These are phyloP conservation scores for Desmodesmus armatus DNA, from an alignment of 139 green algal genomes.

Conservation along the genomic window DNA sequence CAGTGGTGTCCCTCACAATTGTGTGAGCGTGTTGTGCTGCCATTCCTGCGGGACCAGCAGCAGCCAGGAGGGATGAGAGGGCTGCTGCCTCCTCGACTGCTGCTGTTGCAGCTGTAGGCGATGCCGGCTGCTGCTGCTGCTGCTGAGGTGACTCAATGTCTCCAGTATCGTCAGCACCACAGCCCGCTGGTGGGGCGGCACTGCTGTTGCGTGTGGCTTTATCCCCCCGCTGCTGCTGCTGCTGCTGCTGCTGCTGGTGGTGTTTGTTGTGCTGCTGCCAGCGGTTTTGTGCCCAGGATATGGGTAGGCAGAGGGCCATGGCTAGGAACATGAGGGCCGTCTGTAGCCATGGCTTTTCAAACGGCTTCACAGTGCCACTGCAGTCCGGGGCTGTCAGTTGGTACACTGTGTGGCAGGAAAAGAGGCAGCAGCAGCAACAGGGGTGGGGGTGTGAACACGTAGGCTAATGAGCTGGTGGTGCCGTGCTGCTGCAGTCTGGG, in stretches of 20 bases:
- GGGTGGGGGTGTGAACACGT: too few relatives aligned
- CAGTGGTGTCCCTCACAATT: too few relatives aligned
- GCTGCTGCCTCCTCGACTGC: too few relatives aligned
- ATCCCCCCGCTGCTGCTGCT: neutral
- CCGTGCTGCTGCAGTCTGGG: neutral
- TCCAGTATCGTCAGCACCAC: neutral
- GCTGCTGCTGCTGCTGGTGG: neutral
- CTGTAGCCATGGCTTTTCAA: constrained; percentile 56
- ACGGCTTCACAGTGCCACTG: constrained; percentile 26
- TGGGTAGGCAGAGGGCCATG: constrained; percentile 41
- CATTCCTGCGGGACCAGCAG: too few relatives aligned
- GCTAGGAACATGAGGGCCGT: constrained; percentile 43
- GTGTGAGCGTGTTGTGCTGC: too few relatives aligned
- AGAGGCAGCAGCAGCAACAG: neutral
- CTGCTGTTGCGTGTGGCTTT: neutral
- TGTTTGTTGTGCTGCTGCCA: constrained; percentile 17
- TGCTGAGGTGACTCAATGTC: neutral
- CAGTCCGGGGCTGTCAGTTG: constrained; percentile 41
- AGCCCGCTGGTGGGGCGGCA: neutral
- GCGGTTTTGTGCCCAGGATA: constrained; percentile 12
- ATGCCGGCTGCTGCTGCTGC: constrained; percentile 10
- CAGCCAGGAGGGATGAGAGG: too few relatives aligned
- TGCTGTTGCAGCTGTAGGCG: neutral
- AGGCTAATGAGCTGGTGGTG: neutral
- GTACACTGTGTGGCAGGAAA: constrained; percentile 39